Evolutionary conservation across 257 asterid genomes (phyloP), one percentile per base, ranked within the genome.

Genomic region (Ballota nigra): DNA sequence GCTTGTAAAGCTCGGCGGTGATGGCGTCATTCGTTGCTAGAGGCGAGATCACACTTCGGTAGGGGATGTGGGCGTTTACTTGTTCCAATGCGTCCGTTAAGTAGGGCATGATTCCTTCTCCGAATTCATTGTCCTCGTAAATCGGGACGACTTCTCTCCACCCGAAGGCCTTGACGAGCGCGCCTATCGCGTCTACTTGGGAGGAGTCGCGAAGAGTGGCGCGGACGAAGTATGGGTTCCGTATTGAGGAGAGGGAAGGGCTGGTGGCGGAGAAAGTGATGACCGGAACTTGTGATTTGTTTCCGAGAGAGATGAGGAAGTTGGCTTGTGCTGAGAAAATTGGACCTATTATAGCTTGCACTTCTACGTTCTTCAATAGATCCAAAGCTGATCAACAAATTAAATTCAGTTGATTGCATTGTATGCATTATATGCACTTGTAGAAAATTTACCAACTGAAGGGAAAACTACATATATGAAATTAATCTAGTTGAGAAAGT

Each of bases 271-370:
- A 74, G 63, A 78, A 85, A 4, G 87, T 83, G 28, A 83, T 61
- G 20, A 73, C 65, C 3, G 86, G 86, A 15, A 83, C 90, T 10
- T 80, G 81, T 34, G 87, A 77, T 56, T 76, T 70, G 23, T 49
- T 24, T 24, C 84, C 89, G 16, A 84, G 78, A 45, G 65, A 19
- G 2, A 79, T 79, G 6, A 84, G 49, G 70, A 84, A 84, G 47
- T 51, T 74, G 0, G 89, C 84, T 29, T 85, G 83, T 1, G 65
- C 72, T 7, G 90, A 85, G 72, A 23, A 38, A 9, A 19, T 4
- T 20, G 86, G 90, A 10, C 90, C 90, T 38, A 86, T 18, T 19
- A 86, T 81, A 52, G 86, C 85, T 34, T 81, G 77, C 43, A 81
- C 88, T 55, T 83, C 28, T 1, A 75, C 79, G 75, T 81, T 81